phyloP scores from a whole-genome alignment of 1,139 yeast species.

The Suhomyces bolitotheri region DNA sequence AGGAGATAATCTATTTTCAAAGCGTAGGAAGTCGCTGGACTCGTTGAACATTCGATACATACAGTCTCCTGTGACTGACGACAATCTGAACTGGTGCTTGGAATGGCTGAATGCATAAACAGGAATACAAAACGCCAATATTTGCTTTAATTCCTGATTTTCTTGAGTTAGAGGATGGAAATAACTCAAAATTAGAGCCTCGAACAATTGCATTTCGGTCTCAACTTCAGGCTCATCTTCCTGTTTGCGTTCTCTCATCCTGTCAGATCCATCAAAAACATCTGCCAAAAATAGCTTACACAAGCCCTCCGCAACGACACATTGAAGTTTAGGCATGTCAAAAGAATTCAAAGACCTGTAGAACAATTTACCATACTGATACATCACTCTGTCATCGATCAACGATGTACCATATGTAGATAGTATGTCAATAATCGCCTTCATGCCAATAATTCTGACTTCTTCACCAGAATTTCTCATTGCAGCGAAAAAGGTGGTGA shows the following conservation, averaged over 20 bases:
- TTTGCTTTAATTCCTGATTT: conserved; percentile 74
- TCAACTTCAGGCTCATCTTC: conserved; percentile 26
- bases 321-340: conserved; percentile 67
- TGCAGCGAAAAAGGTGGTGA: conserved; percentile 16
- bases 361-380: conserved; percentile 58
- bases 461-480: conserved; percentile 45
- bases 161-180: conserved; percentile 65
- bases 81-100: conserved; percentile 69
- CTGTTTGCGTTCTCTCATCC: conserved; percentile 11
- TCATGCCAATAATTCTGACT: conserved; percentile 61
- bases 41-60: conserved; percentile 54
- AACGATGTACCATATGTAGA: conserved; percentile 74
- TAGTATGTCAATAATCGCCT: conserved; percentile 74
- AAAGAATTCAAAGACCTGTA: conserved; percentile 62
- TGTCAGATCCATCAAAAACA: conserved; percentile 57
- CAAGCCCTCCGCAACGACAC: conserved; percentile 82
- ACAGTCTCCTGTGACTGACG: conserved; percentile 66
- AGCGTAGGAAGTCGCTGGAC: conserved; percentile 33
- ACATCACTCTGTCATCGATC: conserved; percentile 44
- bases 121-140: conserved; percentile 85
- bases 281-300: conserved; percentile 83
- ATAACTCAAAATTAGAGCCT: conserved; percentile 69
- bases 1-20: conserved; percentile 46
- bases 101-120: conserved; percentile 82
- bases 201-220: conserved; percentile 52